Base-by-base conservation (phyloP, 768 basidiomycete species). In the Boletus subparvulus region DNA sequence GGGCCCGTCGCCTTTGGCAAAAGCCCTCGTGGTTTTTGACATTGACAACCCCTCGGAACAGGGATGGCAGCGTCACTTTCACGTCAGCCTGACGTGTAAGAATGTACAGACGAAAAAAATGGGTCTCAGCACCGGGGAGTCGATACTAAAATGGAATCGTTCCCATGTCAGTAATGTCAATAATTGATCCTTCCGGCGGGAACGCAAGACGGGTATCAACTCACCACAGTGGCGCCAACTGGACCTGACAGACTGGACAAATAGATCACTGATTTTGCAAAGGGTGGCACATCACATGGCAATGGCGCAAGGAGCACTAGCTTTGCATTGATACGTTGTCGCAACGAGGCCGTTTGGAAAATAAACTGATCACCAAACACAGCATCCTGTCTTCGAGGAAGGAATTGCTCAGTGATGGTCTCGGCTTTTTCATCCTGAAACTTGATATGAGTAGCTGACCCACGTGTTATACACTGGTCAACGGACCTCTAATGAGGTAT, bases 231-330 rank as follows among this genome's bases (percentile, higher is more conserved):
- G 44, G 63, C 63, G 12, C 46, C 56, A 44, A 73, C 49, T 14
- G 70, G 43, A n/a, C 64, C 68, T 32, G 64, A 64, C 17, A 62
- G 32, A 51, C 63, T 72, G 17, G 71, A 68, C 58, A 72, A 52
- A 60, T 66, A 73, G 17, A 71, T 64, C 28, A 62, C 70, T 16
- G 70, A 72, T 57, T 73, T 72, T n/a, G 70, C 72, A 58, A 70
- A 61, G 1, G 72, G 66, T 21, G 63, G 58, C 42, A 39, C 35
- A 46, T 72, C 72, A 44, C 60, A 67, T n/a, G 69, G 60, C 28
- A 63, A 39, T 24, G 66, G 70, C 32, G 72, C 52, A 10, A 68
- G 68, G 11, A 72, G 56, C 41, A 64, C 33, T 1, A 73, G 47
- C 45, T 54, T 73, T 42, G 70, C 72, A 3, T 63, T 60, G 59